A percentile compares a stretch with the other conserved stretches of the same genome.
Evolutionary conservation across 2,329 filamentous ascomycete genomes (phyloP).

Genomic region (Pseudogymnoascus sp.): DNA sequence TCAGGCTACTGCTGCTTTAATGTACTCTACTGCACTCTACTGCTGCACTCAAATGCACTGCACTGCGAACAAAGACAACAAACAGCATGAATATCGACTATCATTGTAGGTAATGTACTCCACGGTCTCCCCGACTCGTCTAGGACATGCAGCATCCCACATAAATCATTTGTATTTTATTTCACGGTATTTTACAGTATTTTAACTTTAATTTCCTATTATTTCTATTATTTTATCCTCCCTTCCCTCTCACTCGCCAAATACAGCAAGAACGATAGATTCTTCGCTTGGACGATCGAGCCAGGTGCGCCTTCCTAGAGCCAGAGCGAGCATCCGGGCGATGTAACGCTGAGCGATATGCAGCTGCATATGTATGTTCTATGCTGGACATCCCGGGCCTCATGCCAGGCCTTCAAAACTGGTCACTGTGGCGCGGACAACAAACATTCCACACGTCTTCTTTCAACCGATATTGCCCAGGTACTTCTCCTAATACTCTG

Average conservation of each 20-base stretch:
- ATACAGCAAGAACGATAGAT: background rate
- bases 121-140: background rate
- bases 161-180: conserved; percentile 3
- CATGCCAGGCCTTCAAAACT: background rate
- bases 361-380: background rate
- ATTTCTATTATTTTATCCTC: background rate
- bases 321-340: background rate
- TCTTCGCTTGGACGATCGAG: background rate
- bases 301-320: background rate
- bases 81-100: background rate
- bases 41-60: background rate
- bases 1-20: background rate
- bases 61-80: background rate
- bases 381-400: background rate
- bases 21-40: background rate
- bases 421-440: background rate
- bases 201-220: background rate
- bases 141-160: background rate
- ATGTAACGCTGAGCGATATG: background rate
- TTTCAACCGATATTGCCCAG: conserved; percentile 1
- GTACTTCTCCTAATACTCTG: background rate
- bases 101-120: background rate
- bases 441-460: conserved; percentile 4
- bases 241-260: background rate
- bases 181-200: background rate